Base-by-base conservation (phyloP, 192 early-diverging fungal species). In the Linnemannia hyalina region DNA sequence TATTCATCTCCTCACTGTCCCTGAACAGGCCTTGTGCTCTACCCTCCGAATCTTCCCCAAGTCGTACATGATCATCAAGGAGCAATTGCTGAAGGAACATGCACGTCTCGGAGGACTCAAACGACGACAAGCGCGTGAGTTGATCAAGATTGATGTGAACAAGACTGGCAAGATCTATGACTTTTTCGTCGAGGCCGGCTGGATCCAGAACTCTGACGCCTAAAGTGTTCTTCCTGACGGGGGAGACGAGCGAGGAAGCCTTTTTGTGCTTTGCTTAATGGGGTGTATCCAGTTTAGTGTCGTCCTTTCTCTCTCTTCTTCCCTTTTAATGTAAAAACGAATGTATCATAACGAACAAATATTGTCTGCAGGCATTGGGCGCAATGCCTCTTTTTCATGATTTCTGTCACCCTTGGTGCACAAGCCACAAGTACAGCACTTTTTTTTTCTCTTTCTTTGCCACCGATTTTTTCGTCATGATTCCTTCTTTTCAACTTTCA, bases 41-140 rank as follows among this genome's bases (percentile, higher is more conserved):
- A 92, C 89, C 9, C 85, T 99, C 68, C 94, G 97, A 44, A 93
- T 99, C 46, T 92, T 97, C 71, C 97, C 97, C 7, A 90, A 93
- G 32, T 94, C 97, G 10, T 99, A 99, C 74, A 86, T 99, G 69
- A 94, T 94, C 38, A 97, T 97, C 89, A 99, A 99, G 88, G 97
- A 98, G 63, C 93, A 95, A 8, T 90, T 98, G 68, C 88, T 99
- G 47, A 92, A 94, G 38, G 96, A 98, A 78, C 97, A 96, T 82
- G 95, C 94, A 9, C 93, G 92, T 29, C 82, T 88, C 11, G 90
- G 88, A 13, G 97, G 97, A 11, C 89, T 99, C 77, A 91, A 92
- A 70, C 91, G 96, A 68, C 91, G 95, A 68, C 93, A 95, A 75
- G 95, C 96, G 4, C 89, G 96, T n/a, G 92, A 95, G 68, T 82